A percentile compares a stretch with the other conserved stretches of the same genome.
phyloP scores from a whole-genome alignment of 352 stramenopile species.

The Phytopythium litorale region DNA sequence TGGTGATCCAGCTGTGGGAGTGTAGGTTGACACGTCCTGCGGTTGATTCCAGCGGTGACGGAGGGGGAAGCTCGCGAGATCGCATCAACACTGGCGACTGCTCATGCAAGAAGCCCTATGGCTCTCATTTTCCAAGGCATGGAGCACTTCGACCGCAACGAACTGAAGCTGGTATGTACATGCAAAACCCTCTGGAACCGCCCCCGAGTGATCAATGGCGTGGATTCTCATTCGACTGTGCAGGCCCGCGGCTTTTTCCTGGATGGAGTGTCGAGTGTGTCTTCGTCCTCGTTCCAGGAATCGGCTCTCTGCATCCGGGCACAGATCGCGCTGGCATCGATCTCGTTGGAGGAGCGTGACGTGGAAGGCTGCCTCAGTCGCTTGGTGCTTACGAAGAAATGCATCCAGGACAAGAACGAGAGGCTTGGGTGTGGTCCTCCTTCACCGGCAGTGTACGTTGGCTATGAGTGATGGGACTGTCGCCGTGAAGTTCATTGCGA shows the following conservation, averaged over 20 bases:
- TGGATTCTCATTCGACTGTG: background rate
- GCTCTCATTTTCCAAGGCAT: slow-evolving; percentile 39
- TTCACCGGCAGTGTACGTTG: slow-evolving; percentile 36
- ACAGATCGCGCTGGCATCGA: slow-evolving; percentile 48
- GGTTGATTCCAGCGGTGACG: slow-evolving; percentile 26
- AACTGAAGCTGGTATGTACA: slow-evolving; percentile 23
- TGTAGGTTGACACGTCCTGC: background rate
- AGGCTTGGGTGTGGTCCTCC: slow-evolving; percentile 32
- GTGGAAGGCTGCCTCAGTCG: slow-evolving; percentile 60
- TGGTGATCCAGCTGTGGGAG: background rate
- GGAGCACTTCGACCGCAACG: slow-evolving; percentile 17
- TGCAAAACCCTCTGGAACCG: no score
- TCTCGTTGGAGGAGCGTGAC: slow-evolving; percentile 40
- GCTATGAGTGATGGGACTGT: background rate
- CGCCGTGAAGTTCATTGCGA: background rate
- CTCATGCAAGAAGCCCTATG: slow-evolving; percentile 48
- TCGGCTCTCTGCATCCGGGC: slow-evolving; percentile 47
- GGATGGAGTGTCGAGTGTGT: slow-evolving; percentile 54
- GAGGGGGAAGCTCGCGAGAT: slow-evolving; percentile 24
- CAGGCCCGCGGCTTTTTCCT: slow-evolving; percentile 46
- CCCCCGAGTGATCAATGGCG: background rate
- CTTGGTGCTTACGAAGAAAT: slow-evolving; percentile 31
- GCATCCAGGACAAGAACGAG: slow-evolving; percentile 42
- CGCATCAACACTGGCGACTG: slow-evolving; percentile 16
- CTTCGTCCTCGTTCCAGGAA: slow-evolving; percentile 67